phyloP scores from a whole-genome alignment of 441 rosid species.

The Capsella rubella region DNA sequence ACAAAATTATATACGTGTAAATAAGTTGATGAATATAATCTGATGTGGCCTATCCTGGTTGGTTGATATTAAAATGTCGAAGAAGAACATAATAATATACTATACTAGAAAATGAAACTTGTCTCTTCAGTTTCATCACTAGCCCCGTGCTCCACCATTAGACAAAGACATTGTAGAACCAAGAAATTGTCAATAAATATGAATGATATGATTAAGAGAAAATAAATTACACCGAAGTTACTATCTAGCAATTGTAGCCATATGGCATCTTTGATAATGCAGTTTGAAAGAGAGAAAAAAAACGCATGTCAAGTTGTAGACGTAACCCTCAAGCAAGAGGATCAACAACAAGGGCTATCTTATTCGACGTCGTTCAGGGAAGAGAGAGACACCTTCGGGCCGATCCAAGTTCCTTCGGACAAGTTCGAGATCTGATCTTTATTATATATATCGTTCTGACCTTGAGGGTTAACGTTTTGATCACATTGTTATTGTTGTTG shows the following conservation, averaged over 20 bases:
- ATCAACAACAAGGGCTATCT: slow-evolving; percentile 51
- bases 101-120: background rate
- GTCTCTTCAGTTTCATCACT: slow-evolving; percentile 10
- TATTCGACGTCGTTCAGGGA: slow-evolving; percentile 71
- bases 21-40: background rate
- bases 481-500: slow-evolving; percentile 3
- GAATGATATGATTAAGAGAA: background rate
- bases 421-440: slow-evolving; percentile 53
- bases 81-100: background rate
- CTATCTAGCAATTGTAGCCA: background rate
- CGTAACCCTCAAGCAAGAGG: slow-evolving; percentile 51
- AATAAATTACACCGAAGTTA: background rate
- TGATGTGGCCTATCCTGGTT: background rate
- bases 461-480: background rate
- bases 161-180: background rate
- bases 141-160: slow-evolving; percentile 15
- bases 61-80: background rate
- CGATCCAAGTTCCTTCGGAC: slow-evolving; percentile 82
- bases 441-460: background rate
- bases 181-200: background rate
- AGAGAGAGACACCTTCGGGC: slow-evolving; percentile 90
- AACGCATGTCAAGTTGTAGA: slow-evolving; percentile 41
- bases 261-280: slow-evolving; percentile 52
- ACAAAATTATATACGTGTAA: background rate
- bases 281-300: slow-evolving; percentile 53